Base-by-base conservation (phyloP, 257 asterid genomes). In the Solanum appendiculatum region DNA sequence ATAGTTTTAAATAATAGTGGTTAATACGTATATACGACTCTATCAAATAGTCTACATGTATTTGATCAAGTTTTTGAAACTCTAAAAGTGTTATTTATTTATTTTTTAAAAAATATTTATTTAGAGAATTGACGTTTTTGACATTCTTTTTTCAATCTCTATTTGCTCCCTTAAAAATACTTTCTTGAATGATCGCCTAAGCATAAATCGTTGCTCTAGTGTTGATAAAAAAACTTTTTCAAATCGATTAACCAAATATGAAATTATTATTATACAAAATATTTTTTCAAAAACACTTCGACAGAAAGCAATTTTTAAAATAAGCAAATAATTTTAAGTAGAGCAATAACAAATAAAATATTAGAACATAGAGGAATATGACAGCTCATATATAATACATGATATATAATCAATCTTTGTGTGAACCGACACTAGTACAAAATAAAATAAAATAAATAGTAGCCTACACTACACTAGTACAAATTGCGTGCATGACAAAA, bases 51-150 rank as follows among this genome's bases (percentile, higher is more conserved):
- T 66, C 7, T 31, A 15, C 12, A 15, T 0, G 5, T 68, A 16
- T 29, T 68, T 31, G 6, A 15, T 1, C 2, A 68, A 15, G 0
- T 68, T 31, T 68, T 15, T 15, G 2, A 68, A 66, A 66, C 1
- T 2, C 0, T 1, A 66, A 66, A 29, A 14, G 4, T 0, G 1
- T 60, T 23, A 3, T 64, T 25, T 23, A 3, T 64, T 25, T 27
- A 0, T 63, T 25, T 66, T 6, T 13, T 0, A 1, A 1, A 68
- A 29, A 0, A 6, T 3, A 66, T 1, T 12, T 3, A 66, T 1
- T 12, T 64, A 27, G 0, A 23, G 9, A 60, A 9, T 60, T 51
- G 58, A 16, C 58, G 21, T 51, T n/a, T n/a, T n/a, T n/a, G n/a
- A n/a, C n/a, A n/a, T n/a, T n/a, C n/a, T n/a, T n/a, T n/a, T n/a